phyloP scores from a whole-genome alignment of 371 early-diverging fungal species.

The Syncephalastrum contaminatum region DNA sequence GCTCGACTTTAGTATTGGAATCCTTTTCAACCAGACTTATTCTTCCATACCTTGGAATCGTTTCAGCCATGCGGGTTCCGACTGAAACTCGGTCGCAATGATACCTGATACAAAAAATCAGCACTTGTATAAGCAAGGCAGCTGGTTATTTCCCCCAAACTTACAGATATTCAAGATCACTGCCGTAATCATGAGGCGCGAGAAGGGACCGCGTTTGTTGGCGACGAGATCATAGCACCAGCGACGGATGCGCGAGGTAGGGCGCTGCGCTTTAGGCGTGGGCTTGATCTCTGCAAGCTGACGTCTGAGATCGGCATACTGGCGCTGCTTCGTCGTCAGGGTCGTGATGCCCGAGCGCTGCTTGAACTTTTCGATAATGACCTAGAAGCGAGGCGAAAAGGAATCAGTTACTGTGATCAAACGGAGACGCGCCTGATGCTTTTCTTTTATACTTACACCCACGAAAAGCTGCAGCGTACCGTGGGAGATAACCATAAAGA shows the following conservation, averaged over 20 bases:
- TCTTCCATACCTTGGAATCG: constrained; percentile 36
- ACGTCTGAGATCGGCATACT: constrained; percentile 56
- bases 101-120: constrained; percentile 8
- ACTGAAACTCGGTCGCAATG: constrained; percentile 49
- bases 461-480: constrained; percentile 61
- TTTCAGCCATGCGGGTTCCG: constrained; percentile 39
- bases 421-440: not conserved
- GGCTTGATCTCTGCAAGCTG: constrained; percentile 55
- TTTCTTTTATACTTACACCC: constrained; percentile 38
- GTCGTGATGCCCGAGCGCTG: constrained; percentile 59
- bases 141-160: constrained; percentile 6
- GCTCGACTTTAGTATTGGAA: not conserved
- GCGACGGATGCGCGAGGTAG: constrained; percentile 39
- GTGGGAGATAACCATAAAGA: constrained; percentile 60
- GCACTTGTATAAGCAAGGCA: not conserved
- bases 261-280: constrained; percentile 48
- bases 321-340: constrained; percentile 52
- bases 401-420: no score
- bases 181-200: constrained; percentile 46
- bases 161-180: constrained; percentile 48
- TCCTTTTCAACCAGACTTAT: no score
- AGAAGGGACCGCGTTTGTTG: constrained; percentile 51
- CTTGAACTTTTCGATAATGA: constrained; percentile 64
- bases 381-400: constrained; percentile 15
- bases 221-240: constrained; percentile 55